Conservation (phyloP, 208 protist genomes). For the Crithidia acanthocephali region DNA sequence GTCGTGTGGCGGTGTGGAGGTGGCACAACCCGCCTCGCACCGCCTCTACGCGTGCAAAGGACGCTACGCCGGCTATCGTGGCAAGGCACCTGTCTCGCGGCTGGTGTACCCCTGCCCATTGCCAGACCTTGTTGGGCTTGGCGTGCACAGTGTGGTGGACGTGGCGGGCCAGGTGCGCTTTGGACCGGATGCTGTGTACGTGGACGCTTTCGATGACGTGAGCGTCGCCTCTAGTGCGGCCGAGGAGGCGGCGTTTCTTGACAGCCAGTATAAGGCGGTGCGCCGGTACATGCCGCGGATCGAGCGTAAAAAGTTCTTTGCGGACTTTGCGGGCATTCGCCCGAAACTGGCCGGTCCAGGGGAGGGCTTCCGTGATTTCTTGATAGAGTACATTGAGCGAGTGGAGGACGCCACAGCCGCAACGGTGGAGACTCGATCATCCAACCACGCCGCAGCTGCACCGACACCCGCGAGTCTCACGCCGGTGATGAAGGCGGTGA, state of each 20-base stretch:
- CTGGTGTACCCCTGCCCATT: slow-evolving; percentile 49
- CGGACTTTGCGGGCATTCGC: slow-evolving; percentile 46
- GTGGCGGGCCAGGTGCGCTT: slow-evolving; percentile 45
- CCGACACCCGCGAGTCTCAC: background rate
- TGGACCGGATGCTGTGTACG: slow-evolving; percentile 39
- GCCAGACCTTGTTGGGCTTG: slow-evolving; percentile 36
- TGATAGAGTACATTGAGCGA: slow-evolving; percentile 35
- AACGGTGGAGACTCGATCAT: background rate
- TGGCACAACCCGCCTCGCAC: slow-evolving; percentile 24
- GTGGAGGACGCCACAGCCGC: background rate
- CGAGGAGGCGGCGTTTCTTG: slow-evolving; percentile 38
- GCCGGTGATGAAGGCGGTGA: slow-evolving; percentile 12
- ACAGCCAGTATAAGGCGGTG: slow-evolving; percentile 33
- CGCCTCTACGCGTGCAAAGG: slow-evolving; percentile 43
- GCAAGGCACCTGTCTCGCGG: slow-evolving; percentile 24
- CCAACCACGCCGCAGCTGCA: background rate
- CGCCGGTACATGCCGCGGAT: slow-evolving; percentile 39
- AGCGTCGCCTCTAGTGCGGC: slow-evolving; percentile 4
- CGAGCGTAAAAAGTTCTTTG: slow-evolving; percentile 25
- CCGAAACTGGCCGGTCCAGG: slow-evolving; percentile 41
- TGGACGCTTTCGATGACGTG: slow-evolving; percentile 30
- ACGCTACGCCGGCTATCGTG: slow-evolving; percentile 40
- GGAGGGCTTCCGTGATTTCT: slow-evolving; percentile 48
- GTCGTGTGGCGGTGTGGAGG: background rate
- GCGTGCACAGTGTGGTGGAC: slow-evolving; percentile 54